Evolutionary conservation across 1,284 basidiomycete genomes (phyloP), one percentile per base, ranked within the genome.

Genomic region (Tetrapyrgos nigripes): DNA sequence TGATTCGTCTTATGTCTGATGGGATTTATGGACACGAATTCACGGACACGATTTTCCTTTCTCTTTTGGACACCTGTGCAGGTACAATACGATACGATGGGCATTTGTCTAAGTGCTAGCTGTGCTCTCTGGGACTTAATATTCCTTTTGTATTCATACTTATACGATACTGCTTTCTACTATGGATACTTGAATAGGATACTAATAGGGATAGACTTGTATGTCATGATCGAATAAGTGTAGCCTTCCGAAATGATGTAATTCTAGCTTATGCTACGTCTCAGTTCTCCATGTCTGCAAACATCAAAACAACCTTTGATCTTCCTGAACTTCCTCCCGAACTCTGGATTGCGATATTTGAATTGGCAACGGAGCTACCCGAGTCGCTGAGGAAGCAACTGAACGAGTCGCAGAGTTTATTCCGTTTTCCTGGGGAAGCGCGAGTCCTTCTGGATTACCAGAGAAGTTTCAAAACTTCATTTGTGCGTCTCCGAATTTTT

Each of bases 311-410:
- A 17, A 11, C 37, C 17, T 4, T 40, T 11, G 19, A 40, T 40
- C 37, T 40, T 40, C 66, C 66, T 8, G 13, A 17, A 3, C 59
- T 79, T n/a, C 79, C 77, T 14, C 62, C 73, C 3, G 79, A 79
- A 63, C 17, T 80, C 29, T 78, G 73, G 74, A 58, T 69, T 21
- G 51, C 52, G 19, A 71, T 80, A 45, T 68, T 80, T 27, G 58
- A 68, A 5, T 57, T 66, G 23, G 76, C 70, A 5, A 72, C 72
- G 1, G 61, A 66, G 55, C 68, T 75, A 14, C 70, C 73, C 2
- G 64, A 62, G 6, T 53, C 65, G 2, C 59, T 75, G n/a, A n/a
- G n/a, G n/a, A n/a, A n/a, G n/a, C n/a, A n/a, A n/a, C n/a, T n/a
- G n/a, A 54, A 73, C 9, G 65, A 66, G 1, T 65, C 55, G 66